Percentiles rank a stretch among this genome's conserved stretches.
Evolutionary conservation across 2,329 filamentous ascomycete genomes (phyloP).

Genomic region (Diaporthe vaccinii): DNA sequence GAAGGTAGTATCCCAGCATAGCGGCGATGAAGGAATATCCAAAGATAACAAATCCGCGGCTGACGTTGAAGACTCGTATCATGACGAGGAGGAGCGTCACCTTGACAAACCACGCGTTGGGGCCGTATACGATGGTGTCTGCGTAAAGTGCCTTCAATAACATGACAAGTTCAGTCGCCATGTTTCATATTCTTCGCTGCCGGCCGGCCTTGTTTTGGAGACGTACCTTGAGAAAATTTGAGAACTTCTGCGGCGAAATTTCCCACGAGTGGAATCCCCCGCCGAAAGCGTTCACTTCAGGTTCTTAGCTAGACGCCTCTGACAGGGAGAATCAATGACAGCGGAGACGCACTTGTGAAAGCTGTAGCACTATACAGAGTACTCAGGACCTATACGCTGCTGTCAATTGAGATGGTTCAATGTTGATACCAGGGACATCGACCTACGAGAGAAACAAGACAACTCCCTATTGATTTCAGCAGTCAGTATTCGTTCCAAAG

Average conservation of each 20-base stretch:
- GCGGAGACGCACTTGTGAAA: slow-evolving; percentile 5
- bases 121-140: slow-evolving; percentile 32
- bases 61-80: slow-evolving; percentile 29
- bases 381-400: slow-evolving; percentile 20
- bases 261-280: slow-evolving; percentile 34
- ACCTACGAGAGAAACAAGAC: slow-evolving; percentile 27
- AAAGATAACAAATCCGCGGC: slow-evolving; percentile 5
- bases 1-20: slow-evolving; percentile 30
- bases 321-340: not conserved
- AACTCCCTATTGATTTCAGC: slow-evolving; percentile 6
- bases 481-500: not conserved
- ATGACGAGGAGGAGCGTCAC: slow-evolving; percentile 30
- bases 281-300: slow-evolving; percentile 23
- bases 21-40: slow-evolving; percentile 33
- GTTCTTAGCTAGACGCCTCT: not conserved
- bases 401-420: not conserved
- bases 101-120: slow-evolving; percentile 35
- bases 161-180: not conserved
- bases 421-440: not conserved
- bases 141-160: slow-evolving; percentile 30
- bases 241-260: not conserved
- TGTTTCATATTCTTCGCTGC: not conserved
- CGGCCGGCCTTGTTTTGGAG: not conserved
- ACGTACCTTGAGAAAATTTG: slow-evolving; percentile 33
- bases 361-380: slow-evolving; percentile 29